These are phyloP conservation scores for Penicillium macrosclerotiorum DNA, from an alignment of 495 filamentous ascomycete species.

Conservation along the genomic window DNA sequence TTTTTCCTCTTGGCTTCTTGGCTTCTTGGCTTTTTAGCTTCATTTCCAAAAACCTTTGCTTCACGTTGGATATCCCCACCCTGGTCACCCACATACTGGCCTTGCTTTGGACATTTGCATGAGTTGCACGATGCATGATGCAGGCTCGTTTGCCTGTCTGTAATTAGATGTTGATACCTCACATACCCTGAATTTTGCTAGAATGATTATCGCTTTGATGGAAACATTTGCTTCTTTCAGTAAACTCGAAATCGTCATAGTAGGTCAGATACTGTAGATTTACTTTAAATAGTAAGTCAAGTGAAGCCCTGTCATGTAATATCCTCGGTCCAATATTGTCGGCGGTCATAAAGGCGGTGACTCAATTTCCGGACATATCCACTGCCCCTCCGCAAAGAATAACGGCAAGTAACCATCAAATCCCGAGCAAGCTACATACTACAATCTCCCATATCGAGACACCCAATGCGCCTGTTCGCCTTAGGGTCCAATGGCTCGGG, in stretches of 20 bases:
- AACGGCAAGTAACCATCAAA: no score
- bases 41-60: not conserved
- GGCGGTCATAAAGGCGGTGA: no score
- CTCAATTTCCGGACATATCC: no score
- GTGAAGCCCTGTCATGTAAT: no score
- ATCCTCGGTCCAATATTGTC: no score
- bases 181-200: conserved; percentile 11
- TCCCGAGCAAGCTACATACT: no score
- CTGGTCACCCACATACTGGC: not conserved
- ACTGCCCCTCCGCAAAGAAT: no score
- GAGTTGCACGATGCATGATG: conserved; percentile 17
- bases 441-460: no score
- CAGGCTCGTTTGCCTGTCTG: conserved; percentile 12
- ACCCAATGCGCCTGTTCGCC: conserved; percentile 66
- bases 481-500: conserved; percentile 90
- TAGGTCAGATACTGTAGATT: no score
- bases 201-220: conserved; percentile 10
- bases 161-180: conserved; percentile 27
- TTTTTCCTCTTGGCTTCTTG: conserved; percentile 2
- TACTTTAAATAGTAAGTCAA: no score
- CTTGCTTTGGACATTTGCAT: conserved; percentile 18
- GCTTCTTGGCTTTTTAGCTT: conserved; percentile 2
- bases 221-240: no score
- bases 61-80: not conserved
- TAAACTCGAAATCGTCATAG: no score